Evolutionary conservation across 441 rosid genomes (phyloP).

Genomic region (Sinapis alba): DNA sequence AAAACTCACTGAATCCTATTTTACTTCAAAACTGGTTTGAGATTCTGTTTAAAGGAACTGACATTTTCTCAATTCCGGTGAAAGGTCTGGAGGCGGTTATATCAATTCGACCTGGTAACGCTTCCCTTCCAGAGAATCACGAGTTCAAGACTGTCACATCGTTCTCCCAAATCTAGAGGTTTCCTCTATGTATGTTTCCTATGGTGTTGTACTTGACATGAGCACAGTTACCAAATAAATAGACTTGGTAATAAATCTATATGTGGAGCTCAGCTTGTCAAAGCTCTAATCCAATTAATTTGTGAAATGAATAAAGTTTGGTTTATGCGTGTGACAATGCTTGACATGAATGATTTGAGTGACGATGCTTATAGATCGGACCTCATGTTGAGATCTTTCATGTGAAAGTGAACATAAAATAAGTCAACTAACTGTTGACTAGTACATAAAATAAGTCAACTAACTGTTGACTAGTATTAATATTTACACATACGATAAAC

Average conservation of each 20-base stretch:
- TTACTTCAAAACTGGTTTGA: conserved; percentile 2
- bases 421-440: no score
- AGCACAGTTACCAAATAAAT: conserved; percentile 18
- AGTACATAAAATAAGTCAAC: no score
- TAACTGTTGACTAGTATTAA: no score
- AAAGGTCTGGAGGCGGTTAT: conserved; percentile 73
- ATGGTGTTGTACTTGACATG: conserved; percentile 19
- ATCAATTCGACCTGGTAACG: conserved; percentile 84
- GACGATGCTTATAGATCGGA: no score
- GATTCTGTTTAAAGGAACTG: conserved; percentile 12
- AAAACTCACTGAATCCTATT: neutral
- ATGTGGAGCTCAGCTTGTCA: neutral
- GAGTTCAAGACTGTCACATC: conserved; percentile 77
- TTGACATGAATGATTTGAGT: no score
- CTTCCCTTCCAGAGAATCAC: conserved; percentile 70
- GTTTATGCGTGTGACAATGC: neutral
- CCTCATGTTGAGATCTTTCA: no score
- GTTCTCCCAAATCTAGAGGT: conserved; percentile 61
- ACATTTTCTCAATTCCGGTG: conserved; percentile 4
- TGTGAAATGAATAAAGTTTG: neutral
- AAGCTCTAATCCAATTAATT: neutral
- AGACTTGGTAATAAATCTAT: conserved; percentile 1
- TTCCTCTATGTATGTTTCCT: neutral
- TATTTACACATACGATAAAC: no score
- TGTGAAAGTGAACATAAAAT: no score